Evolutionary conservation across 805 yeast species (phyloP).

Genomic region (Schizosaccharomyces octosporus): DNA sequence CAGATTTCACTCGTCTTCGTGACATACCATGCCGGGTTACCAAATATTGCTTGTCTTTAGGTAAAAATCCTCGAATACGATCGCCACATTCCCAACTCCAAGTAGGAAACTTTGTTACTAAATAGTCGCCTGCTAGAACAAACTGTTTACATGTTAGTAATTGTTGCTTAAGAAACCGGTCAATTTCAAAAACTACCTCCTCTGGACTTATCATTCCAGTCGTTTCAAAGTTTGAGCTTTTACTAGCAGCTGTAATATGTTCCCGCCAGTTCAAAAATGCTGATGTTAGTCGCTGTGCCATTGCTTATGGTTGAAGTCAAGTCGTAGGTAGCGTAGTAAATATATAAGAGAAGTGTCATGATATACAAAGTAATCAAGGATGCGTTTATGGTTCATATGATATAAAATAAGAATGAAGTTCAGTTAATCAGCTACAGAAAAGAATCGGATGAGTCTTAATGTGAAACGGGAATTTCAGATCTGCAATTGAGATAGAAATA

Average conservation of each 20-base stretch:
- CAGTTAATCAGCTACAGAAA: no score
- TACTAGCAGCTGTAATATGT: conserved; percentile 72
- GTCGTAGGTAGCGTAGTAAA: neutral
- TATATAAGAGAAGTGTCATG: neutral
- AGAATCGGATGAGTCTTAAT: no score
- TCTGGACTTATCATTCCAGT: conserved; percentile 92
- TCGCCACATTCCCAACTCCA: conserved; percentile 58
- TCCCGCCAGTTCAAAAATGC: conserved; percentile 68
- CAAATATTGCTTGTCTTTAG: conserved; percentile 63
- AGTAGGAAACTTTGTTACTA: conserved; percentile 79
- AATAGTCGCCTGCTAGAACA: conserved; percentile 78
- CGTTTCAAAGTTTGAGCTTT: conserved; percentile 56
- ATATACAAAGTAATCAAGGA: neutral
- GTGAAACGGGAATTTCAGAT: no score
- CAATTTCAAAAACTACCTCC: conserved; percentile 18
- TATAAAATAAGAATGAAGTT: no score
- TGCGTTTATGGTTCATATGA: neutral
- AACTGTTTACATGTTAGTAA: conserved; percentile 17
- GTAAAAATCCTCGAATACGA: conserved; percentile 41
- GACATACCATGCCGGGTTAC: conserved; percentile 80
- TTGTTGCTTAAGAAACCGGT: neutral
- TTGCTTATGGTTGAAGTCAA: neutral
- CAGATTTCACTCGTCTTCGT: conserved; percentile 26
- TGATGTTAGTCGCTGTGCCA: conserved; percentile 32
- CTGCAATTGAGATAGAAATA: no score